Conservation (phyloP, 192 early-diverging fungal species). For the Rhizophagus clarus region DNA sequence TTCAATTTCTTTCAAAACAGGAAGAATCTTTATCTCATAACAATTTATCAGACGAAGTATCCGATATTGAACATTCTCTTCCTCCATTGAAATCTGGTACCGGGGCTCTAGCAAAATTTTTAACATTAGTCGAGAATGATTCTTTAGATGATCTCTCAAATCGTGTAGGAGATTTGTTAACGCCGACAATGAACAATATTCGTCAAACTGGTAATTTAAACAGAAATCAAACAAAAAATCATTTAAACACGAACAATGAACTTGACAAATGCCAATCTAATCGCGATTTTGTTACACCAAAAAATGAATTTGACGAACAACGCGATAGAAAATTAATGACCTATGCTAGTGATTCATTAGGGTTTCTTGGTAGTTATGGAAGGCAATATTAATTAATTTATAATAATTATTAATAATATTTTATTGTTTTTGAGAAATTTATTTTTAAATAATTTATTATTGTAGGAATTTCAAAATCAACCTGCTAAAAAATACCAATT, state of each 20-base stretch:
- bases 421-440: no score
- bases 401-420: no score
- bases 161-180: slow-evolving; percentile 24
- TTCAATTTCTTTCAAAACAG: slow-evolving; percentile 17
- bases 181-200: slow-evolving; percentile 14
- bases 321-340: no score
- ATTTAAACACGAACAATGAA: not conserved
- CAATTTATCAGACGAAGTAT: not conserved
- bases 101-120: slow-evolving; percentile 24
- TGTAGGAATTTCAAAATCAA: no score
- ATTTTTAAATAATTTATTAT: no score
- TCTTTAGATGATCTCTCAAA: slow-evolving; percentile 20
- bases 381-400: no score
- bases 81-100: slow-evolving; percentile 20
- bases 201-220: not conserved
- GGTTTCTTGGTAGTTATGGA: no score
- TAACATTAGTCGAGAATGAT: slow-evolving; percentile 25
- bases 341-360: no score
- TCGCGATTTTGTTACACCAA: no score
- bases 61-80: not conserved
- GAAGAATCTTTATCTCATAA: not conserved
- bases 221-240: not conserved
- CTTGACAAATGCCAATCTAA: not conserved
- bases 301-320: no score
- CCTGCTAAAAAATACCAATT: no score